Evolutionary conservation across 2,329 filamentous ascomycete genomes (phyloP), one percentile per base, ranked within the genome.

Genomic region (Aspergillus aculeatus): DNA sequence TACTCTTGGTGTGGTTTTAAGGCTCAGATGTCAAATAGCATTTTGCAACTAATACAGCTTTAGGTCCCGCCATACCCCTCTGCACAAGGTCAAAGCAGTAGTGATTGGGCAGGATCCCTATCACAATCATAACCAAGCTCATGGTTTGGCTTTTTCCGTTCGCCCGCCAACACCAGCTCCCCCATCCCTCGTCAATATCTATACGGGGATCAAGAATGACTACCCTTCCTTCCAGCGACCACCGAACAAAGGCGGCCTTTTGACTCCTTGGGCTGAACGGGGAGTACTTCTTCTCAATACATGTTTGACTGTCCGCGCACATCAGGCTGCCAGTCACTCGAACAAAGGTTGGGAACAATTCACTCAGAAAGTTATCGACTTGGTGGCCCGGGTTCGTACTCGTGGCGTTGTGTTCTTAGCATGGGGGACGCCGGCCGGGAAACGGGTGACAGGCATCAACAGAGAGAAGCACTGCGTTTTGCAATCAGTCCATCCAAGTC

Each of bases 81-180:
- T 99, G 68, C 81, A 89, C 79, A 89, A 83, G 14, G 93, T 98
- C 75, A 96, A 96, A 76, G 90, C 90, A 59, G 93, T 99, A 62
- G 92, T 99, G 71, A 78, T 98, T 57, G 95, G 95, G 65, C 95
- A 99, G 80, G 95, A 99, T 74, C 95, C 95, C 2, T 99, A 99
- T 77, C 95, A 99, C 81, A 96, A 96, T 75, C 76, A 86, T 74
- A 96, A 96, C 76, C 95, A 99, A 82, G 95, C 95, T 54, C 95
- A 98, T 76, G 95, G 95, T 48, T 87, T 99, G 60, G 94, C 91
- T 73, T 99, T 99, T 83, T 96, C 92, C 51, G 93, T 98, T 57
- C 90, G 91, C 10, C 89, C 94, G 3, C 95, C 95, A 0, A 96
- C 92, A 0, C 86, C 86, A 4, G 92, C 94, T 1, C 95, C 95